Evolutionary conservation across 768 basidiomycete genomes (phyloP).

Genomic region (Trametes elegans): DNA sequence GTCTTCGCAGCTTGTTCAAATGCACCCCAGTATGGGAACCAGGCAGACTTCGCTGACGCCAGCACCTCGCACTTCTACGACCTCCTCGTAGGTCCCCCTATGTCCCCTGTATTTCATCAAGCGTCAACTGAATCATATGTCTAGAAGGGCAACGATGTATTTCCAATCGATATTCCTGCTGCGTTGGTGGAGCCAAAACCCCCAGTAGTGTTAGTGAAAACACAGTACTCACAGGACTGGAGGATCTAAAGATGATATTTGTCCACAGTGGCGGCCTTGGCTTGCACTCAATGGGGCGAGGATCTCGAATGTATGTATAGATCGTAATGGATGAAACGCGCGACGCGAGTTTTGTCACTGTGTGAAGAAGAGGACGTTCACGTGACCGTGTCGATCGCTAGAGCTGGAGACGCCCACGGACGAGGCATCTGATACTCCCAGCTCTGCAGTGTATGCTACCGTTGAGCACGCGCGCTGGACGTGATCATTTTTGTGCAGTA

Average conservation of each 20-base stretch:
- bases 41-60: slow-evolving; percentile 19
- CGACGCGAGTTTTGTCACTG: too few species aligned
- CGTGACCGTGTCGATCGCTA: too few species aligned
- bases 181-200: slow-evolving; percentile 12
- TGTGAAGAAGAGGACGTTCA: too few species aligned
- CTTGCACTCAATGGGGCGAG: slow-evolving; percentile 10
- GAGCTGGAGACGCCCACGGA: too few species aligned
- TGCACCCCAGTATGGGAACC: not conserved
- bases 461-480: too few species aligned
- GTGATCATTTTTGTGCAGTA: too few species aligned
- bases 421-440: too few species aligned
- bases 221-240: not conserved
- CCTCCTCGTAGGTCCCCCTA: slow-evolving; percentile 3
- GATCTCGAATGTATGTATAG: not conserved
- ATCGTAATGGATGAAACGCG: not conserved
- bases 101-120: too few species aligned
- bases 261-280: slow-evolving; percentile 2
- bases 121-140: too few species aligned
- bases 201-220: slow-evolving; percentile 13
- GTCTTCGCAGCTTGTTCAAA: not conserved
- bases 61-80: slow-evolving; percentile 12
- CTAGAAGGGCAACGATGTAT: slow-evolving; percentile 4
- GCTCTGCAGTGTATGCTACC: too few species aligned
- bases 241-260: not conserved
- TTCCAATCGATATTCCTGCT: slow-evolving; percentile 15